A percentile compares a stretch with the other conserved stretches of the same genome.
phyloP scores from a whole-genome alignment of 2,329 filamentous ascomycete genomes.

The Fusarium zealandicum region DNA sequence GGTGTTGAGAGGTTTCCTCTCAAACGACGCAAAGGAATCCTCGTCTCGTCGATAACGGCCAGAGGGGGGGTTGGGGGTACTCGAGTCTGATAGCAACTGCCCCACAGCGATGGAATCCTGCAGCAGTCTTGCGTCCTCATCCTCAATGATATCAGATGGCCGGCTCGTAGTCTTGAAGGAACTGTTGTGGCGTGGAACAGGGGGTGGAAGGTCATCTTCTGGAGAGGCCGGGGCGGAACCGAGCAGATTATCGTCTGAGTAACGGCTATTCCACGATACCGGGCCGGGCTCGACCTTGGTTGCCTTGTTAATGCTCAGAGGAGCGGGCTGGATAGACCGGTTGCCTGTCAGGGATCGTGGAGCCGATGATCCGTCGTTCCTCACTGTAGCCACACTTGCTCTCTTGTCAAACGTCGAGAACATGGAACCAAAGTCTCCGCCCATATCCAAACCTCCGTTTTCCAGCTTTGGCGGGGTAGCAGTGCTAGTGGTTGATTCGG shows the following conservation, averaged over 20 bases:
- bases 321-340: constrained; percentile 52
- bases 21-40: constrained; percentile 47
- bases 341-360: constrained; percentile 57
- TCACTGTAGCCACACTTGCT: constrained; percentile 58
- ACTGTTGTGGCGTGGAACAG: constrained; percentile 51
- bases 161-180: constrained; percentile 45
- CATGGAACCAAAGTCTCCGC: constrained; percentile 66
- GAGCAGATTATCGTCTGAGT: constrained; percentile 56
- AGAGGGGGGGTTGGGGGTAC: constrained; percentile 23
- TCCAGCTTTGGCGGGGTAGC: constrained; percentile 59
- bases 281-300: constrained; percentile 55
- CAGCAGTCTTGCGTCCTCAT: constrained; percentile 62
- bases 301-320: constrained; percentile 56
- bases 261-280: constrained; percentile 60
- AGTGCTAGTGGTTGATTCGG: constrained; percentile 61
- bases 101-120: constrained; percentile 61
- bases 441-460: constrained; percentile 58
- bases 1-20: constrained; percentile 40
- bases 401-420: constrained; percentile 63
- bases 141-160: constrained; percentile 53
- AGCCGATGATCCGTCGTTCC: constrained; percentile 49
- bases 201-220: constrained; percentile 48
- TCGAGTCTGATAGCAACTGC: constrained; percentile 51
- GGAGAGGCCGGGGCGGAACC: constrained; percentile 48
- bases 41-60: constrained; percentile 51